A percentile compares a stretch with the other conserved stretches of the same genome.
Conservation (phyloP, 1,139 yeast species). For the Diutina ranongensis region DNA sequence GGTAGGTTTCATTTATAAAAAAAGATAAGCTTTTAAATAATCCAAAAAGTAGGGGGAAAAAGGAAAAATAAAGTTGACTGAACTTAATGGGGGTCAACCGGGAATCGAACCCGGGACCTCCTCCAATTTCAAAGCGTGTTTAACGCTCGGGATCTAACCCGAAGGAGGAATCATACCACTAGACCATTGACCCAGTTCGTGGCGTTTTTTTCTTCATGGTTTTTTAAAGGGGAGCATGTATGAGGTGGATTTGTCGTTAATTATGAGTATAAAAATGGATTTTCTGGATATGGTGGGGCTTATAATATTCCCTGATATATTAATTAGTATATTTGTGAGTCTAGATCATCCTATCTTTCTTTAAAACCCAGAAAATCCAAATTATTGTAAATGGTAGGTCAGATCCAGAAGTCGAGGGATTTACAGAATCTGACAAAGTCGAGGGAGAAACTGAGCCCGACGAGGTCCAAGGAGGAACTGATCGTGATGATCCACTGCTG, state of each 20-base stretch:
- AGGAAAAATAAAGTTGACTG: not conserved
- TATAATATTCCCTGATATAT: no score
- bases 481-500: no score
- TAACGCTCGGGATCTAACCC: not conserved
- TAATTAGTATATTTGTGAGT: no score
- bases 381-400: no score
- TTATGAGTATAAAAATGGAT: not conserved
- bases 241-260: not conserved
- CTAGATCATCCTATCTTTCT: no score
- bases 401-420: no score
- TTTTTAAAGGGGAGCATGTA: not conserved
- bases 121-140: not conserved
- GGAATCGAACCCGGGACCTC: slow-evolving; percentile 6
- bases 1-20: no score
- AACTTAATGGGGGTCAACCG: slow-evolving; percentile 2
- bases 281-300: no score
- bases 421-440: no score
- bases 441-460: no score
- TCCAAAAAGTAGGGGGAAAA: not conserved
- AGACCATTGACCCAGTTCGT: slow-evolving; percentile 2
- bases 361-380: no score
- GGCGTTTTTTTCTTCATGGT: not conserved
- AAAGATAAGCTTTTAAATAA: not conserved
- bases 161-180: slow-evolving; percentile 6
- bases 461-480: no score